Percentiles rank a stretch among this genome's conserved stretches.
These are phyloP conservation scores for Wickerhamomyces rabaulensis DNA, from an alignment of 805 yeast genomes.

Conservation along the genomic window DNA sequence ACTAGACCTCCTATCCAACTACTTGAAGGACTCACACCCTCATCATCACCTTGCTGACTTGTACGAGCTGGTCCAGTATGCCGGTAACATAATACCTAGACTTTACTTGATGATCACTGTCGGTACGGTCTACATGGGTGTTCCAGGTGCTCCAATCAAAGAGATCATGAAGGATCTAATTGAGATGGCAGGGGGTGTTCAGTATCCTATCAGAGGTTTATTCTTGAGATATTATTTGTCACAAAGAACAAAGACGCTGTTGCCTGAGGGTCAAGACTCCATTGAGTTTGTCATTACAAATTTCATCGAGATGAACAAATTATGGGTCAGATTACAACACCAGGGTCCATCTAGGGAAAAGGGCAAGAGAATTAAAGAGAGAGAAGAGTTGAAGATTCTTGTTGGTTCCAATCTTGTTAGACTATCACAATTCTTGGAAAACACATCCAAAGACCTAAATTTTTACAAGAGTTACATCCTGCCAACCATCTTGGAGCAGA, in stretches of 20 bases:
- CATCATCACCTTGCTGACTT: constrained; percentile 79
- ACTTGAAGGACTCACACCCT: constrained; percentile 62
- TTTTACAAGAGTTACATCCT: constrained; percentile 48
- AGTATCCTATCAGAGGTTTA: constrained; percentile 88
- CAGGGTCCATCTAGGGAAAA: constrained; percentile 89
- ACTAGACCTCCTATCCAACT: constrained; percentile 58
- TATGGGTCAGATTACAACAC: constrained; percentile 95
- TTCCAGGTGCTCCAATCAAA: constrained; percentile 70
- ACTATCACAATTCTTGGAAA: constrained; percentile 71
- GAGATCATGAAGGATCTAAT: constrained; percentile 94
- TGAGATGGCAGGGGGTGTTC: constrained; percentile 97
- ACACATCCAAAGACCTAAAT: constrained; percentile 36
- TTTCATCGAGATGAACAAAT: constrained; percentile 94
- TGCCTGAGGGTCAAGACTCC: constrained; percentile 51
- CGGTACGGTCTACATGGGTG: constrained; percentile 82
- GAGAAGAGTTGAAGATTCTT: constrained; percentile 83
- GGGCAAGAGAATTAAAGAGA: constrained; percentile 65
- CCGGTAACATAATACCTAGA: constrained; percentile 90
- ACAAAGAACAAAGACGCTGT: constrained; percentile 61
- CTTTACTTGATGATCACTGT: constrained; percentile 92
- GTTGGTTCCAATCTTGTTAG: constrained; percentile 92
- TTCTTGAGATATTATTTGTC: constrained; percentile 85
- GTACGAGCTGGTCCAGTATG: constrained; percentile 91
- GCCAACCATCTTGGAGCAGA: constrained; percentile 82
- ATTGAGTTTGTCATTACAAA: constrained; percentile 78